These are phyloP conservation scores for Saccharomycopsis lassenensis DNA, from an alignment of 805 yeast genomes.

Conservation along the genomic window DNA sequence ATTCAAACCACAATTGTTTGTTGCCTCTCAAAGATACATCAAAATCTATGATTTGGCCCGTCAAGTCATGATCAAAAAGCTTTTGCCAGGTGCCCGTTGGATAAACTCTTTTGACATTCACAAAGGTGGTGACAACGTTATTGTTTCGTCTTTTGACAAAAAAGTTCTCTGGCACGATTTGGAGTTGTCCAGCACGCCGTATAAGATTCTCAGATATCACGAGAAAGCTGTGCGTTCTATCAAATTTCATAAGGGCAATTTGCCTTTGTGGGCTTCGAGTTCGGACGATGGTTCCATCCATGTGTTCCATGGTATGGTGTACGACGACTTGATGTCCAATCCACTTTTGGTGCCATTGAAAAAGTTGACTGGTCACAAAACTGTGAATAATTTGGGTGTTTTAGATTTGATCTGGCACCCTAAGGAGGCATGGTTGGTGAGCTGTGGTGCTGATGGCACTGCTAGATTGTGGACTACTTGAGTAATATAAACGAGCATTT, in stretches of 20 bases:
- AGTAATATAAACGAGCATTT: no score
- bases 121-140: conserved; percentile 89
- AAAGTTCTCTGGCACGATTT: conserved; percentile 96
- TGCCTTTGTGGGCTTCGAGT: conserved; percentile 90
- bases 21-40: conserved; percentile 86
- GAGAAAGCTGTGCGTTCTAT: conserved; percentile 88
- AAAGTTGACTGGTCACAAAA: conserved; percentile 83
- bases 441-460: conserved; percentile 94
- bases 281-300: conserved; percentile 91
- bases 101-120: conserved; percentile 84
- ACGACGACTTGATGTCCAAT: conserved; percentile 90
- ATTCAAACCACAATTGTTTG: conserved; percentile 84
- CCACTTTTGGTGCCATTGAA: conserved; percentile 94
- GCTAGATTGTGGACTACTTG: conserved; percentile 94
- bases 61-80: conserved; percentile 72
- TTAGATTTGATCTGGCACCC: conserved; percentile 92
- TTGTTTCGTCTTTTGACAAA: conserved; percentile 90
- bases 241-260: conserved; percentile 69
- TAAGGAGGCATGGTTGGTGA: conserved; percentile 93
- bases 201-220: conserved; percentile 91
- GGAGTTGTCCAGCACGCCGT: conserved; percentile 81
- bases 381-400: conserved; percentile 73
- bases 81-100: conserved; percentile 95
- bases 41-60: conserved; percentile 84
- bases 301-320: conserved; percentile 93